Percentiles rank a stretch among this genome's conserved stretches.
Conservation (phyloP, 1,284 basidiomycete species). For the Rhodotorula sp. region DNA sequence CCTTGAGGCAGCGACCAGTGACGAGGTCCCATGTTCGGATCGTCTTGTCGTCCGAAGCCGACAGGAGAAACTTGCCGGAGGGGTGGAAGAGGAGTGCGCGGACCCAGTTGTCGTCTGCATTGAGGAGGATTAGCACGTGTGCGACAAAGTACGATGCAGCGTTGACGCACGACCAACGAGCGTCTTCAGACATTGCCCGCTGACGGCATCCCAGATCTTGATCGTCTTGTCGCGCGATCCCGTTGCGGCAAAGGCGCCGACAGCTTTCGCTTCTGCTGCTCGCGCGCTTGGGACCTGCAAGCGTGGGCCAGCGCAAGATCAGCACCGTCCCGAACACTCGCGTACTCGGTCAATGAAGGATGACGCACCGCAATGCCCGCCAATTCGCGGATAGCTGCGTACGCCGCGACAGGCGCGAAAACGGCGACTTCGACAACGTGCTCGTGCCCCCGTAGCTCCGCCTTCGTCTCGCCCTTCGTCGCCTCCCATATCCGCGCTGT, state of each 20-base stretch:
- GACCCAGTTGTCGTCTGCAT: constrained; percentile 80
- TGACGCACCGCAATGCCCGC: constrained; percentile 65
- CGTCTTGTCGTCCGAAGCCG: constrained; percentile 87
- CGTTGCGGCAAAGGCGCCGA: constrained; percentile 66
- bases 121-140: constrained; percentile 50
- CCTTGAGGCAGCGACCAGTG: constrained; percentile 76
- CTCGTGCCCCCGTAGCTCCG: constrained; percentile 82
- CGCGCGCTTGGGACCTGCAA: constrained; percentile 26
- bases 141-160: too few species aligned
- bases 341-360: background rate
- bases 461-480: constrained; percentile 71
- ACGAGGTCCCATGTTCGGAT: constrained; percentile 84
- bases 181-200: constrained; percentile 70
- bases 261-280: constrained; percentile 23
- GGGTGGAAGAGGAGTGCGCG: constrained; percentile 81
- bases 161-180: constrained; percentile 52
- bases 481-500: constrained; percentile 81
- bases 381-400: constrained; percentile 74
- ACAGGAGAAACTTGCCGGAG: constrained; percentile 78
- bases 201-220: constrained; percentile 78
- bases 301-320: background rate
- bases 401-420: constrained; percentile 75
- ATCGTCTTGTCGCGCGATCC: constrained; percentile 86
- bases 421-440: constrained; percentile 80
- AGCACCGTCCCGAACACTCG: background rate